Evolutionary conservation across 129 eudicot genomes (phyloP), one percentile per base, ranked within the genome.

Genomic region (Pulicaria dysenterica): DNA sequence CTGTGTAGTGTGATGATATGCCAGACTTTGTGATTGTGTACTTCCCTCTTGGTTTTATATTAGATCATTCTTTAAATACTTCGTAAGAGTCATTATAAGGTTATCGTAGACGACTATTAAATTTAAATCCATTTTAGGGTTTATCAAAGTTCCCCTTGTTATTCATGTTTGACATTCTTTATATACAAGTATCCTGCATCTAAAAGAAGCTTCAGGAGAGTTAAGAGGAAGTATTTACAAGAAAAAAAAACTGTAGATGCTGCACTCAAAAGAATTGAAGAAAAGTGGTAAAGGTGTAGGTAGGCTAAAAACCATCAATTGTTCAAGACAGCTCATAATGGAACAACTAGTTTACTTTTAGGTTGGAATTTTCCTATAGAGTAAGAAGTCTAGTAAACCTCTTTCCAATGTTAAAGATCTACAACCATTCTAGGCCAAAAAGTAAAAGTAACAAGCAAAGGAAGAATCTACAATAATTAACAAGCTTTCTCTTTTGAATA

Each of bases 251-350:
- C 58, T 17, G 24, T 17, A 13, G 79, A 74, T 74, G 62, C 64
- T 51, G 42, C 44, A 31, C 54, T 38, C 42, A 48, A 14, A 37
- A 53, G 6, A 38, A 39, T 39, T 7, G 41, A 46, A 45, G 68
- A n/a, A 58, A 57, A 36, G 57, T 11, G 44, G 73, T 17, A 36
- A 64, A 58, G 50, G 10, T 19, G 39, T 46, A 50, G 53, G 78
- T 73, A 16, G 63, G 70, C 64, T 77, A n/a, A 59, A 59, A 49
- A 77, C 81, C 81, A 77, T 70, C 58, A 36, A 70, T 69, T 70
- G 81, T 70, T 70, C 64, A 69, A 53, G 65, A 77, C 81, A 70
- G 65, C 81, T 77, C 72, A 77, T 8, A 37, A 17, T 37, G 70
- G 70, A 62, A 50, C 50, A 73, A 62, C 37, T 59, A 38, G 41